Evolutionary conservation across 73 alveolate species (phyloP), one percentile per base, ranked within the genome.

Genomic region (Tetrahymena borealis): DNA sequence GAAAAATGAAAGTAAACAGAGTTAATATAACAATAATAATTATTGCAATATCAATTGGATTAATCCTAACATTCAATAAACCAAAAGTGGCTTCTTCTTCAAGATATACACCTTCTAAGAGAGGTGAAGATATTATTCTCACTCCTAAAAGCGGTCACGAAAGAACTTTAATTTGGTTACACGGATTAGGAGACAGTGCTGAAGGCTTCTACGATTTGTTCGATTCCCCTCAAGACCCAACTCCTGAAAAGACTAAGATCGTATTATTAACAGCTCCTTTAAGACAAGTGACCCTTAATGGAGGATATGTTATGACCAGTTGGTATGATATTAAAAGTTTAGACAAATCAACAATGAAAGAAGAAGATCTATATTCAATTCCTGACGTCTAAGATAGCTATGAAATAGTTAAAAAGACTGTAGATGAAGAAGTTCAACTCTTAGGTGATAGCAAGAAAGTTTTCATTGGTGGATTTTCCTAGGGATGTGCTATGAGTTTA

Each of bases 101-200:
- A 10, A 60, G 28, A n/a, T 60, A 60, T 60, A 15, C 33, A 5
- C 37, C 85, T 35, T 24, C n/a, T 24, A 60, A 35, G 28, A 36
- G 91, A 93, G 77, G 78, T 38, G 33, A 40, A 93, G 39, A 79
- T 24, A 93, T 85, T 39, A 93, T 79, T 36, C 32, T 79, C 32
- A 36, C 91, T 42, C 96, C 97, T 39, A 93, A 38, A 16, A 94
- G 18, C 11, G 95, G 94, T 33, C 97, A 96, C 79, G 93, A 94
- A 40, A 90, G 95, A 91, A 95, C 98, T 11, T 35, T 97, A 37
- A 94, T 97, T 42, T 98, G 98, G 98, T 90, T 96, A 79, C 98
- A 96, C 90, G 98, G 98, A 12, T 93, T 98, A 39, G 98, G 97
- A 33, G 98, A 97, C 91, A n/a, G 96, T 9, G 96, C 99, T 7